Percentiles rank a stretch among this genome's conserved stretches.
Evolutionary conservation across 2,329 filamentous ascomycete genomes (phyloP).

Genomic region (Neocatenulostroma microsporum): DNA sequence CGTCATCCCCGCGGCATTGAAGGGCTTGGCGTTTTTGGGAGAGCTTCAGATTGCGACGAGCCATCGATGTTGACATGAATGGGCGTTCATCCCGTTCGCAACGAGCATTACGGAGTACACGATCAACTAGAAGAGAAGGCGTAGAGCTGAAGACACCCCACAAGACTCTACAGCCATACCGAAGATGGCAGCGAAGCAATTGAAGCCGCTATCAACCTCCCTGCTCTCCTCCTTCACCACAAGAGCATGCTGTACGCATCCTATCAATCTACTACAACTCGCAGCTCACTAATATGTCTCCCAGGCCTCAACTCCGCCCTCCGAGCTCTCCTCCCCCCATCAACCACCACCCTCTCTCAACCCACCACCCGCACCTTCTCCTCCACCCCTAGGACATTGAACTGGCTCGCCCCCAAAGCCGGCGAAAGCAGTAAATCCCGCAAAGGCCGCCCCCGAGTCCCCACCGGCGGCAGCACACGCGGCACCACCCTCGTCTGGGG

Average conservation of each 20-base stretch:
- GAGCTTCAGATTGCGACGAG: too few species aligned
- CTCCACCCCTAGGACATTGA: conserved; percentile 33
- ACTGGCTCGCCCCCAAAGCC: conserved; percentile 75
- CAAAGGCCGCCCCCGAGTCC: conserved; percentile 79
- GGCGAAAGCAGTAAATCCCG: conserved; percentile 78
- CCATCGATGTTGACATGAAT: too few species aligned
- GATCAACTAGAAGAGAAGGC: too few species aligned
- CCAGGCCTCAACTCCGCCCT: conserved; percentile 33
- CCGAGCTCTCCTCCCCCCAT: conserved; percentile 17
- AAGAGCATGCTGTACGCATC: conserved; percentile 22
- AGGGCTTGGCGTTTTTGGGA: too few species aligned
- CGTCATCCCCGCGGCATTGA: too few species aligned
- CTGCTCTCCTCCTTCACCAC: conserved; percentile 23
- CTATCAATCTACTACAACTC: background rate
- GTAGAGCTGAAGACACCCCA: background rate
- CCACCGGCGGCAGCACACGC: conserved; percentile 82
- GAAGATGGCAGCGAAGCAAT: conserved; percentile 8
- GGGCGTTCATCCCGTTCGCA: too few species aligned
- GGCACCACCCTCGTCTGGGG: conserved; percentile 96
- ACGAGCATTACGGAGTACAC: too few species aligned
- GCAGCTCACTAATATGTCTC: conserved; percentile 9
- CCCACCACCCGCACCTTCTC: conserved; percentile 21
- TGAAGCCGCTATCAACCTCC: conserved; percentile 11
- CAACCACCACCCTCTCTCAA: conserved; percentile 14
- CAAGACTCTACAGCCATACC: background rate